Evolutionary conservation across 2,329 filamentous ascomycete genomes (phyloP), one percentile per base, ranked within the genome.

Genomic region (Aureobasidium sp.): DNA sequence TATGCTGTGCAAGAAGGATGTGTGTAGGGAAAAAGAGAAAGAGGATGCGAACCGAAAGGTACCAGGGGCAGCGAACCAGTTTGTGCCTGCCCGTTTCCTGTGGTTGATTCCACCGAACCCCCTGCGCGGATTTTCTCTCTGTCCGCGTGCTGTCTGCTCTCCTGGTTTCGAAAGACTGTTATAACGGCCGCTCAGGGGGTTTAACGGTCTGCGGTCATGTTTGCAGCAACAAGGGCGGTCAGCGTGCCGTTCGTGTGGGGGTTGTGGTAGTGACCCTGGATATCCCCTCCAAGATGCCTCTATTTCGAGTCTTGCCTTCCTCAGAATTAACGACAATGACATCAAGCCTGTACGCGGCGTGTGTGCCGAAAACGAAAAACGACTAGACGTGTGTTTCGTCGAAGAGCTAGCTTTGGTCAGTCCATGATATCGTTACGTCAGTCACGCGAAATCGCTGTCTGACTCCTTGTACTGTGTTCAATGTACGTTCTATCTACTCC

Each of bases 11-110:
- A 55, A 42, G 3, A 9, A 55, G 13, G 34, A 41, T 48, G 26
- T 41, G 32, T 42, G 51, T 55, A 17, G 13, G 15, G 39, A 13
- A 26, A 37, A 20, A 42, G 29, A 42, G 23, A 42, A 55, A 20
- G 51, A 55, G 20, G 51, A 55, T 41, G 37, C 51, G 51, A 55
- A 55, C 51, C 51, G 37, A 42, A 55, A 55, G 36, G 51, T 55
- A 42, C 36, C 51, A 42, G 51, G 51, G 51, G 36, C 36, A 29
- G 27, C 8, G 37, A 42, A 32, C 51, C 36, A 55, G 51, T 55
- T 55, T 55, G 37, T 55, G 51, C 51, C 51, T 55, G 51, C 51
- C 51, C 51, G 51, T 55, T 55, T 55, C 9, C 26, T 55, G 51
- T 55, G n/a, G 20, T 20, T 10, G 9, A 9, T n/a, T 32, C 23